A percentile compares a stretch with the other conserved stretches of the same genome.
phyloP scores from a whole-genome alignment of 495 filamentous ascomycete species.

The Podospora didyma region DNA sequence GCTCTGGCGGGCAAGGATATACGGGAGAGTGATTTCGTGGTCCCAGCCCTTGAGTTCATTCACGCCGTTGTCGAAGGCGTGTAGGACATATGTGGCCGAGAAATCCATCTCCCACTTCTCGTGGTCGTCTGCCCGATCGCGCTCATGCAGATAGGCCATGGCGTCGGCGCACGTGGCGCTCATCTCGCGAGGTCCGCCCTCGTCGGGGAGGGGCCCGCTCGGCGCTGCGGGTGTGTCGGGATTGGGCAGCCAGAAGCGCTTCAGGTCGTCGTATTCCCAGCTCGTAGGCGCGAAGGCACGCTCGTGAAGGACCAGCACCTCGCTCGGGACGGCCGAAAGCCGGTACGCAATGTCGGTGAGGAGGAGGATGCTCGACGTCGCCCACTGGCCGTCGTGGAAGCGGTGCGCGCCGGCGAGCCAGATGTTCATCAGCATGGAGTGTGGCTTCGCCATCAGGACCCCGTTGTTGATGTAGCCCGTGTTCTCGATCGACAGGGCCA shows the following conservation, averaged over 20 bases:
- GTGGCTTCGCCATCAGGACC: conserved; percentile 13
- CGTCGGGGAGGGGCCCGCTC: not conserved
- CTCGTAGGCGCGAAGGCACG: conserved; percentile 16
- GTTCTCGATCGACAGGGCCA: conserved; percentile 5
- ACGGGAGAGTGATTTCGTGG: conserved; percentile 13
- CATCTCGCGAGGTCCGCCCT: not conserved
- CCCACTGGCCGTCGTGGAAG: conserved; percentile 19
- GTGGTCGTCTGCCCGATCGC: not conserved
- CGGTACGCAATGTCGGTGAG: conserved; percentile 19
- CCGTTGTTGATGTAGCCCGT: conserved; percentile 21
- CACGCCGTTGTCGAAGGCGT: conserved; percentile 16
- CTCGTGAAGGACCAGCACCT: conserved; percentile 16
- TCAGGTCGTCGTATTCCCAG: conserved; percentile 15
- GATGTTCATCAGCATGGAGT: conserved; percentile 11
- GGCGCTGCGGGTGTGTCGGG: not conserved
- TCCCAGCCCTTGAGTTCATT: conserved; percentile 9
- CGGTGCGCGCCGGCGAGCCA: conserved; percentile 8
- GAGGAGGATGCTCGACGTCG: conserved; percentile 11
- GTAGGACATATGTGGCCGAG: conserved; percentile 21
- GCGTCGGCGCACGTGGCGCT: conserved; percentile 9
- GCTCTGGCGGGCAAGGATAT: conserved; percentile 17
- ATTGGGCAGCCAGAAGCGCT: not conserved
- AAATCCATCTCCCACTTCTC: conserved; percentile 21
- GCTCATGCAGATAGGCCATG: conserved; percentile 11
- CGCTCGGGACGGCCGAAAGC: conserved; percentile 8